A percentile compares a stretch with the other conserved stretches of the same genome.
These are phyloP conservation scores for Phaeotremella skinneri DNA, from an alignment of 768 basidiomycete species.

Conservation along the genomic window DNA sequence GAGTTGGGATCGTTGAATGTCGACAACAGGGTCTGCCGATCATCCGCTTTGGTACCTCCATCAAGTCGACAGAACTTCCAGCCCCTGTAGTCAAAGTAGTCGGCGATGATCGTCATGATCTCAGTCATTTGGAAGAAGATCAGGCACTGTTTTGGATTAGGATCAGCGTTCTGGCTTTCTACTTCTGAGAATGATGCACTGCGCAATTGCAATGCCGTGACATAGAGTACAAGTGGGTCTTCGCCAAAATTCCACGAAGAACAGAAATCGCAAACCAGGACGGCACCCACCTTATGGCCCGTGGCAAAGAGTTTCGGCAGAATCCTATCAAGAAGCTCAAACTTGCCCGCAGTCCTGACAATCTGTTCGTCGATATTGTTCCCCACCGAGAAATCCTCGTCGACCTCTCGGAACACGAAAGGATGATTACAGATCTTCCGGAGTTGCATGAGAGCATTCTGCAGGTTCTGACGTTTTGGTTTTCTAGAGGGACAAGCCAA, in stretches of 20 bases:
- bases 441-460: conserved; percentile 95
- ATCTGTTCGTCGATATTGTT: conserved; percentile 80
- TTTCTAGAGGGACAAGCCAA: conserved; percentile 25
- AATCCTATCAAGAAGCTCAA: conserved; percentile 84
- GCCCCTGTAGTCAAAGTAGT: conserved; percentile 82
- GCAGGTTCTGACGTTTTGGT: conserved; percentile 37
- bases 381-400: conserved; percentile 84
- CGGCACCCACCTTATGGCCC: conserved; percentile 70
- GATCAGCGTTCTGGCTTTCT: too few species aligned
- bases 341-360: conserved; percentile 83
- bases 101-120: conserved; percentile 98
- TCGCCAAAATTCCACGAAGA: neutral
- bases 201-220: too few species aligned
- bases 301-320: conserved; percentile 92
- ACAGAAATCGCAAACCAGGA: neutral
- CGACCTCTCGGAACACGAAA: conserved; percentile 91
- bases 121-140: conserved; percentile 99
- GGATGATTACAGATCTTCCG: conserved; percentile 99
- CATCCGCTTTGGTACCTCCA: conserved; percentile 93
- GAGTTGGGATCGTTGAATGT: conserved; percentile 86
- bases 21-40: conserved; percentile 80
- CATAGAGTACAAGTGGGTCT: neutral
- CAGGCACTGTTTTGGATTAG: conserved; percentile 62
- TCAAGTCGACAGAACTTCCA: conserved; percentile 90
- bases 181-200: too few species aligned